phyloP scores from a whole-genome alignment of 2,329 filamentous ascomycete species.

The Xylariaceae sp. region DNA sequence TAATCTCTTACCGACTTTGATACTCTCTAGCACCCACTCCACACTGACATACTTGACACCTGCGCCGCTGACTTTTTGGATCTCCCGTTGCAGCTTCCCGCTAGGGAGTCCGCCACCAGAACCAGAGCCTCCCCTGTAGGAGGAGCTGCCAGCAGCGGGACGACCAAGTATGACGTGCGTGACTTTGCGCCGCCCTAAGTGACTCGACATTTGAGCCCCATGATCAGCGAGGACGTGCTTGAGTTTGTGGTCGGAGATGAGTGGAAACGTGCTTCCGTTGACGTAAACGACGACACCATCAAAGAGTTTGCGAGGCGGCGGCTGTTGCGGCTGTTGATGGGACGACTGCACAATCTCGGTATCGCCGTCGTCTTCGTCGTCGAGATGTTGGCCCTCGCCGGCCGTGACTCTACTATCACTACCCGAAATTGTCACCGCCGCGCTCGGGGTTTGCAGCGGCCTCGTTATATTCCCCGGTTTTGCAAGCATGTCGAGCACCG shows the following conservation, averaged over 20 bases:
- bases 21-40: slow-evolving; percentile 83
- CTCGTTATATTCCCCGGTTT: slow-evolving; percentile 45
- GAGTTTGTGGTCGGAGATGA: slow-evolving; percentile 80
- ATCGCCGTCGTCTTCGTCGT: slow-evolving; percentile 36
- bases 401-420: slow-evolving; percentile 1
- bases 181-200: slow-evolving; percentile 67
- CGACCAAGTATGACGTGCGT: slow-evolving; percentile 81
- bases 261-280: slow-evolving; percentile 79
- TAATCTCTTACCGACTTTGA: slow-evolving; percentile 70
- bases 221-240: slow-evolving; percentile 73
- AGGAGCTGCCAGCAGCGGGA: slow-evolving; percentile 41
- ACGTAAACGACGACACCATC: slow-evolving; percentile 72
- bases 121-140: slow-evolving; percentile 27
- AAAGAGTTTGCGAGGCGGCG: slow-evolving; percentile 63
- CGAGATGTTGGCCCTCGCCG: slow-evolving; percentile 27
- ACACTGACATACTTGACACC: slow-evolving; percentile 75
- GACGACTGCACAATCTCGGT: slow-evolving; percentile 39
- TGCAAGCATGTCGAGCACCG: slow-evolving; percentile 52
- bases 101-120: slow-evolving; percentile 70
- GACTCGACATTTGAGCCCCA: slow-evolving; percentile 67
- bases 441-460: slow-evolving; percentile 24
- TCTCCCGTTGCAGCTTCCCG: slow-evolving; percentile 78
- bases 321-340: slow-evolving; percentile 39
- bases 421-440: slow-evolving; percentile 5
- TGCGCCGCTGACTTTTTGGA: slow-evolving; percentile 61